Evolutionary conservation across 352 stramenopile genomes (phyloP), one percentile per base, ranked within the genome.

Genomic region (Pythium chondricola): DNA sequence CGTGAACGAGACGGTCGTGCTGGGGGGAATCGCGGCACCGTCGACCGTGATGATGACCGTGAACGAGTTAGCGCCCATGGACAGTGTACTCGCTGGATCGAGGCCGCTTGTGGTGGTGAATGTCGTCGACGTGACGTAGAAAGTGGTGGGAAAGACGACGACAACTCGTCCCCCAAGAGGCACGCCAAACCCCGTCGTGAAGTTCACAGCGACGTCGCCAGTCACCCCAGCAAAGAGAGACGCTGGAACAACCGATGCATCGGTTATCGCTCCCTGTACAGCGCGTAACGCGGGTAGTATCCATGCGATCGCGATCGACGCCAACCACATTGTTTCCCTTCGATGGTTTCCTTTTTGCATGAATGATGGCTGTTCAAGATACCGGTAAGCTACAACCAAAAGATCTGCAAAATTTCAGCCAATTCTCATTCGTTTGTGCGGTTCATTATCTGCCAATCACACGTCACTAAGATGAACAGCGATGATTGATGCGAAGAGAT

Each of bases 81-180:
- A 31, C 0, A 83, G 31, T 2, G 62, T 61, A 21, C 62, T 71
- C 14, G 44, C 25, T 4, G 43, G 4, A 25, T 69, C 38, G 7
- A 88, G 35, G 3, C 67, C 69, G 11, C 29, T 46, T 6, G 45
- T 20, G 39, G 56, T 62, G 4, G 57, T 32, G n/a, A 75, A 31
- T 0, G 50, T 20, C 1, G 65, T 60, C 0, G 62, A 52, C 9
- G 52, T 48, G 29, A 85, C 66, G 25, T 65, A 70, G 53, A 83
- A 88, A 6, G 59, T 59, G 6, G 65, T 37, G 1, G 76, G 69
- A 49, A 85, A 88, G 10, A 61, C 60, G 27, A 88, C 43, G 5
- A 65, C 53, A 43, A 88, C 65, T 30, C 64, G 32, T 1, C 77
- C 77, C 14, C 62, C 70, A 14, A 76, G 50, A 0, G 73, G 76